These are phyloP conservation scores for Pichia sp. DNA, from an alignment of 1,139 yeast genomes.

Conservation along the genomic window DNA sequence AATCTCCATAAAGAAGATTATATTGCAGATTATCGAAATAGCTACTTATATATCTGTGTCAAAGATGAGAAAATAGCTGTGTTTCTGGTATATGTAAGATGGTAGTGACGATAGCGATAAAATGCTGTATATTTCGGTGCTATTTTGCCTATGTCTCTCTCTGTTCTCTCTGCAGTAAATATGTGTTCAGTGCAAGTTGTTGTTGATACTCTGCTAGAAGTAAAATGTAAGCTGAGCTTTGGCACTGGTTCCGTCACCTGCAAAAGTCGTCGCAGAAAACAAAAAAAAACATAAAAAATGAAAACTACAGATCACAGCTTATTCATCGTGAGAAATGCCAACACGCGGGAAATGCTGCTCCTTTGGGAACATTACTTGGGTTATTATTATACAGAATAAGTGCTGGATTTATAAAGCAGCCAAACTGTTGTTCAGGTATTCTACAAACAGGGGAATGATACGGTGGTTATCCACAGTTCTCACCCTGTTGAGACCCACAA, in stretches of 20 bases:
- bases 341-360: background rate
- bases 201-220: background rate
- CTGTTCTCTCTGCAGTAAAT: background rate
- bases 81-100: background rate
- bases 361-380: too few relatives aligned
- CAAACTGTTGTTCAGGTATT: conserved; percentile 56
- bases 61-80: background rate
- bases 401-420: background rate
- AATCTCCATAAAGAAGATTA: background rate
- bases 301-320: too few relatives aligned
- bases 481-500: conserved; percentile 70
- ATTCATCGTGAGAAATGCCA: too few relatives aligned
- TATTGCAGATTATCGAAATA: background rate
- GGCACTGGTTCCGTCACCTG: too few relatives aligned
- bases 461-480: conserved; percentile 62
- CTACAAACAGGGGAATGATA: conserved; percentile 66
- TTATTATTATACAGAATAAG: too few relatives aligned
- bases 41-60: background rate
- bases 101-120: background rate
- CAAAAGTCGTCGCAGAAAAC: background rate
- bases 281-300: background rate
- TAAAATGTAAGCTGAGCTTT: background rate
- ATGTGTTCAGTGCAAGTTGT: too few relatives aligned
- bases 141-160: background rate
- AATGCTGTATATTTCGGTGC: too few relatives aligned